A percentile compares a stretch with the other conserved stretches of the same genome.
These are phyloP conservation scores for Boletellus sp. DNA, from an alignment of 768 basidiomycete genomes.

Conservation along the genomic window DNA sequence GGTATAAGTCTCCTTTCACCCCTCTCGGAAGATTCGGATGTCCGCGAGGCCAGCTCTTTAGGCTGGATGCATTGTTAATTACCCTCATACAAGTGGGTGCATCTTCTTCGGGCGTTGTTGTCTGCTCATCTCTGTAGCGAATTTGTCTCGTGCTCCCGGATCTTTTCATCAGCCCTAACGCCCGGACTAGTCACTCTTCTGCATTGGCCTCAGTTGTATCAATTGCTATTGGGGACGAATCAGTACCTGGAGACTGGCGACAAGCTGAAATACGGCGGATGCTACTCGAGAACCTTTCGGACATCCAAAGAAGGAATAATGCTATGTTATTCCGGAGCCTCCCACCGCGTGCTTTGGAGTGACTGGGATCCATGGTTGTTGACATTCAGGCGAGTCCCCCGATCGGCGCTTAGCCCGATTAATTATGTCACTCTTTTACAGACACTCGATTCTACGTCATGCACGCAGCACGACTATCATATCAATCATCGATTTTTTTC, in stretches of 20 bases:
- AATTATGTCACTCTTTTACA: conserved; percentile 26
- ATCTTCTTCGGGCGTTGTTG: not conserved
- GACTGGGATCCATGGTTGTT: conserved; percentile 57
- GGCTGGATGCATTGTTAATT: conserved; percentile 51
- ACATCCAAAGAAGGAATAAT: conserved; percentile 74
- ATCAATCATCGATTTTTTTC: conserved; percentile 54
- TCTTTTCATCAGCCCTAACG: conserved; percentile 67
- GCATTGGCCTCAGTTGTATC: conserved; percentile 40
- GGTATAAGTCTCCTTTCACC: not conserved
- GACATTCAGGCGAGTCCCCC: conserved; percentile 43
- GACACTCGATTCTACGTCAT: conserved; percentile 76
- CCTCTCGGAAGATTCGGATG: conserved; percentile 48
- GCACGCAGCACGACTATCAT: conserved; percentile 63
- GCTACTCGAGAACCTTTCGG: conserved; percentile 58
- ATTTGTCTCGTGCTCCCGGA: conserved; percentile 70
- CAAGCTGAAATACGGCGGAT: conserved; percentile 45
- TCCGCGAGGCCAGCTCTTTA: conserved; percentile 51
- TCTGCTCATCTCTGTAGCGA: conserved; percentile 40
- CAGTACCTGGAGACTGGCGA: conserved; percentile 19
- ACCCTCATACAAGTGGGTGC: conserved; percentile 57
- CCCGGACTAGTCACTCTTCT: conserved; percentile 55
- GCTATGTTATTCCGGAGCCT: conserved; percentile 71
- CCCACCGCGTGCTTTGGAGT: conserved; percentile 56
- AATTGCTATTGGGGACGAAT: conserved; percentile 33
- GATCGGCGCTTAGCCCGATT: not conserved